Percentiles rank a stretch among this genome's conserved stretches.
Evolutionary conservation across 352 stramenopile species (phyloP).

Genomic region (Globisporangium sylvaticum): DNA sequence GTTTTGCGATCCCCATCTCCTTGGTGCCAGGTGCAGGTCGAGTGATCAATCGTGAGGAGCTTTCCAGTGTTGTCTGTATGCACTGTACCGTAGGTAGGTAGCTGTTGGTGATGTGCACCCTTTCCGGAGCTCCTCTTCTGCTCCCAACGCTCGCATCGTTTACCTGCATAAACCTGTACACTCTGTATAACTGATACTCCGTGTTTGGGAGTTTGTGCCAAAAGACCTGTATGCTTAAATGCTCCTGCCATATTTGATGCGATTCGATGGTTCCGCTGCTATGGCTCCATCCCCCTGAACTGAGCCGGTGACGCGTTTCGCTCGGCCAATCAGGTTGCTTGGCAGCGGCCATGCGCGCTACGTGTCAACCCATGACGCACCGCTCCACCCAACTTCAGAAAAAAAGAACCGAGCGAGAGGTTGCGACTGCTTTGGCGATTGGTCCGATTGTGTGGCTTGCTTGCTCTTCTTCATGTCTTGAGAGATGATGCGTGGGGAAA

Average conservation of each 20-base stretch:
- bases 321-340: slow-evolving; percentile 8
- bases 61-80: not conserved
- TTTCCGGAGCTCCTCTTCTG: not conserved
- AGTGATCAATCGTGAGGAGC: not conserved
- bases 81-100: not conserved
- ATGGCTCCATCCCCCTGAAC: slow-evolving; percentile 5
- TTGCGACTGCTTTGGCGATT: not conserved
- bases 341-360: not conserved
- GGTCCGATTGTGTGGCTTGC: not conserved
- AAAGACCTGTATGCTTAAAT: not conserved
- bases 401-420: slow-evolving; percentile 2
- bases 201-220: not conserved
- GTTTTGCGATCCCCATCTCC: not conserved
- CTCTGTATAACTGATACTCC: not conserved
- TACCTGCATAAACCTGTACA: not conserved
- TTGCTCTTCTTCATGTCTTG: not conserved
- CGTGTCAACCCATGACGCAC: slow-evolving; percentile 7
- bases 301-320: slow-evolving; percentile 2
- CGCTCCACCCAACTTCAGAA: not conserved
- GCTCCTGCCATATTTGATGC: not conserved
- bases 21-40: not conserved
- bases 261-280: slow-evolving; percentile 2
- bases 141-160: not conserved
- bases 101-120: not conserved
- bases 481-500: not conserved